Percentiles rank a stretch among this genome's conserved stretches.
Evolutionary conservation across 768 basidiomycete species (phyloP).

Genomic region (Naganishia antarctica): DNA sequence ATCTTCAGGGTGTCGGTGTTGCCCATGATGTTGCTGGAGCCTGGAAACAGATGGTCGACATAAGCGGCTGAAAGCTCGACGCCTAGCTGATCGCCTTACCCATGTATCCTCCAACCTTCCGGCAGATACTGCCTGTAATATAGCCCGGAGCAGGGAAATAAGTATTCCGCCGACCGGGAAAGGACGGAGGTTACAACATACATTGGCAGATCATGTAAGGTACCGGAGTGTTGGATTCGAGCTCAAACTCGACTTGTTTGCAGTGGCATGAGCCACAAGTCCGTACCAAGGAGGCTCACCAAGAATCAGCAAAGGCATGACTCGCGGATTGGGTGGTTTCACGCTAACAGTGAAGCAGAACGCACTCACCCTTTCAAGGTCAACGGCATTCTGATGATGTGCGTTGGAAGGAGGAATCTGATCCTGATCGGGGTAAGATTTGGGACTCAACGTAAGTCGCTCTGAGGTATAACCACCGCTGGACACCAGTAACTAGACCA

Average conservation of each 20-base stretch:
- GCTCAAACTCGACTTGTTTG: conserved; percentile 40
- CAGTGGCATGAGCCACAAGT: conserved; percentile 43
- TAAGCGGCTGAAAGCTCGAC: not conserved
- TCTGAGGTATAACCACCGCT: too few species aligned
- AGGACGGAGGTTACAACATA: not conserved
- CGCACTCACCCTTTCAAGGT: conserved; percentile 28
- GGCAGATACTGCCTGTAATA: conserved; percentile 38
- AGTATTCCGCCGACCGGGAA: too few species aligned
- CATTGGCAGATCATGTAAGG: conserved; percentile 48
- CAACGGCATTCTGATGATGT: not conserved
- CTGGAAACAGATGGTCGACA: not conserved
- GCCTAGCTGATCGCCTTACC: conserved; percentile 29
- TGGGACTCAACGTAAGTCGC: too few species aligned
- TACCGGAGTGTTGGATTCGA: conserved; percentile 46
- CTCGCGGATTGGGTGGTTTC: too few species aligned
- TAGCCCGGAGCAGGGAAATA: not conserved
- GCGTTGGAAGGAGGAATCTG: too few species aligned
- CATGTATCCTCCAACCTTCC: conserved; percentile 49
- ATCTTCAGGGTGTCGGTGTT: conserved; percentile 43
- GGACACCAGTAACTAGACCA: too few species aligned
- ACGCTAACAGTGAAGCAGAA: too few species aligned
- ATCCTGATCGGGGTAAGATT: too few species aligned
- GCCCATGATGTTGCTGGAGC: conserved; percentile 45
- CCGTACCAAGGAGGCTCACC: too few species aligned
- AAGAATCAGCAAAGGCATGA: too few species aligned